Evolutionary conservation across 148 eudicot genomes (phyloP), one percentile per base, ranked within the genome.

Genomic region (Arbutus unedo): DNA sequence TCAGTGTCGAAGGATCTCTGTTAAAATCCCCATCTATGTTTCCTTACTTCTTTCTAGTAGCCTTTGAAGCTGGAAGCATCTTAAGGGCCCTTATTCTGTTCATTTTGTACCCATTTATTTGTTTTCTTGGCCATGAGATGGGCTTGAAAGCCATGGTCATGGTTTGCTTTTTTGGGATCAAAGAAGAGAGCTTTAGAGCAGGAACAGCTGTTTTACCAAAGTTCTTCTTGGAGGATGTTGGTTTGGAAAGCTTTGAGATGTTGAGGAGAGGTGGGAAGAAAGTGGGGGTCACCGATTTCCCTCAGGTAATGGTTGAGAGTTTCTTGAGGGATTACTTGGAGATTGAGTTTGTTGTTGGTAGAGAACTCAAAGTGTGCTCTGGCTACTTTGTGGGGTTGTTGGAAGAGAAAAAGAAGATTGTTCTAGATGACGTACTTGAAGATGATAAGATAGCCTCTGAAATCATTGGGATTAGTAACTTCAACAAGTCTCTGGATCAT

Each of bases 21-120:
- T 67, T 95, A 14, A 92, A 62, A 70, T 88, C 92, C 2, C 77
- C 90, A 3, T 90, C 91, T 62, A 38, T 89, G 77, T 95, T 95
- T 55, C 91, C 97, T 25, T 95, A 93, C 87, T 95, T 95, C 89
- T 88, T 93, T 93, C 86, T 95, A 2, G 97, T 95, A 4, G 98
- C 98, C 4, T 92, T 95, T 55, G 98, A 95, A 79, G 95, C 89
- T 13, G 97, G 98, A 13, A 88, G 95, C 73, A 86, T 91, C 4
- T 14, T 93, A 8, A 86, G 98, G 82, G 95, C 95, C 2, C 79
- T 95, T 5, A 14, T 92, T 62, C 87, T 95, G 13, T 86, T 95
- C 2, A 3, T 86, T 0, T 14, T 85, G 10, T 93, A 91, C 90
- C 98, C 98, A 83, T 78, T 95, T 0, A 81, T 91, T 66, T 84